Base-by-base conservation (phyloP, 805 yeast species). In the Priceomyces carsonii region DNA sequence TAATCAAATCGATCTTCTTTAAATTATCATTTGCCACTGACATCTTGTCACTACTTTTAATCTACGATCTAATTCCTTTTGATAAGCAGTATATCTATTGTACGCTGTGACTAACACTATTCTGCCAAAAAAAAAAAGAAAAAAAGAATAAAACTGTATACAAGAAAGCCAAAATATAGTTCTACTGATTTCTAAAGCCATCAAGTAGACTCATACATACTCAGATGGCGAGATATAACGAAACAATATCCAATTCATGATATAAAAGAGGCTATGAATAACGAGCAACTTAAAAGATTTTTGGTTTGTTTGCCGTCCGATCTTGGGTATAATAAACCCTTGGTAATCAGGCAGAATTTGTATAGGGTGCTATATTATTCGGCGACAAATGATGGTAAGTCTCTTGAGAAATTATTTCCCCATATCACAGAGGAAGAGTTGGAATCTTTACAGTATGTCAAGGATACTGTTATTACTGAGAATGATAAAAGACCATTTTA, bases 1-100 rank as follows among this genome's bases (percentile, higher is more conserved):
- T 84, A 56, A 93, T 89, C 47, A 88, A 73, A 23, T 77, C 75
- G 69, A 69, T 85, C 51, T 84, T 82, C 47, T 79, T 82, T 35
- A 69, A 63, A 20, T 93, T 81, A 42, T 72, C 77, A 34, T 66
- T 60, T 26, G 53, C 39, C 29, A 34, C 41, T 14, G 59, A 45
- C 61, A 56, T 56, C 17, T 20, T 28, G n/a, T n/a, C n/a, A n/a
- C n/a, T n/a, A n/a, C n/a, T n/a, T n/a, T n/a, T n/a, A n/a, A n/a
- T 10, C 10, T 8, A 15, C 27, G 15, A 18, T 13, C 13, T 18
- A 19, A n/a, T n/a, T n/a, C n/a, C n/a, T n/a, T 3, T 26, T 14
- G 15, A 26, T 26, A 10, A n/a, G 15, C 17, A 13, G 10, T 9
- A 15, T 12, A 17, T 15, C 19, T 15, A n/a, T 9, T 6, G 28